Evolutionary conservation across 2,329 filamentous ascomycete genomes (phyloP), one percentile per base, ranked within the genome.

Genomic region (Penicillium sp.): DNA sequence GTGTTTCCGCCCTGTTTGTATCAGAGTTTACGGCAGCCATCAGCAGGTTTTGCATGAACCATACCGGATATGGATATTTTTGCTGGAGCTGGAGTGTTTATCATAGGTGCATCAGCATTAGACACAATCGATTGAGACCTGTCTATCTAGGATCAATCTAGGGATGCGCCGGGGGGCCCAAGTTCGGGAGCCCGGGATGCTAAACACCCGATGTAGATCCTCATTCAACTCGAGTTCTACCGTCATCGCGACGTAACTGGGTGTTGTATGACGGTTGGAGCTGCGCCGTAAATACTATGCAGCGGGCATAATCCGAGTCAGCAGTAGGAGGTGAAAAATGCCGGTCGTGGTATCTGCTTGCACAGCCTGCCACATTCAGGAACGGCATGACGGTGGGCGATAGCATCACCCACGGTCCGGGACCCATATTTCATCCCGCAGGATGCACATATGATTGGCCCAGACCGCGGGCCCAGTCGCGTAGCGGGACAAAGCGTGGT

Each of bases 401-500:
- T 45, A 38, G 35, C 48, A 51, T 36, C 22, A 24, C 22, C 51
- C 31, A 48, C 28, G 44, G 47, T 22, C 44, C 36, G 22, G 33
- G 44, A 40, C 36, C 44, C 14, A 35, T 48, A 46, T 28, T 33
- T 13, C 24, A 48, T 40, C 20, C 20, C 4, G 43, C 42, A 4
- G 10, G 38, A 28, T 28, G 27, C 27, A 28, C 10, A 28, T 28
- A 3, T 27, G 9, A 49, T 49, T 49, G 46, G 46, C 1, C 7
- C 2, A 16, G 2, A 22, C 2, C 6, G 16, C 16, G 33, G 20
- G 24, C 28, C 46, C 46, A 36, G 31, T 44, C 46, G 40, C 31
- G 51, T 55, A 45, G 54, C 24, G 54, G 20, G 42, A 20, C n/a
- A 39, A 25, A 39, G 48, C 43, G 43, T 53, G 46, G 46, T 40